These are phyloP conservation scores for bread wheat (Triticum aestivum) DNA, from an alignment of 176 grass and related monocot genomes.

Conservation along the genomic window IWGSC_CS_RefSeq_v2.1 NC_057802.1:156868102-156868601, in stretches of 20 bases:
- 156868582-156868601: conserved; percentile 1
- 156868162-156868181: background rate
- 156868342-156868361: background rate
- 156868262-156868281: background rate
- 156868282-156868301: background rate
- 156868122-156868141: conserved; percentile 4
- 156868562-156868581: conserved; percentile 10
- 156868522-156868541: background rate
- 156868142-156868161: background rate
- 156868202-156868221: background rate
- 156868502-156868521: background rate
- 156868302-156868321: background rate
- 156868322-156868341: background rate
- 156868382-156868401: background rate
- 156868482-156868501: background rate
- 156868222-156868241: background rate
- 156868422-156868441: conserved; percentile 16
- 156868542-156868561: conserved; percentile 17
- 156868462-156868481: conserved; percentile 1
- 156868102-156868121: conserved; percentile 87
- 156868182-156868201: background rate
- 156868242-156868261: background rate
- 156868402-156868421: background rate
- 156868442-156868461: conserved; percentile 1
- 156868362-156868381: background rate